Base-by-base conservation (phyloP, 768 basidiomycete genomes). In the Pleurotus eryngii region DNA sequence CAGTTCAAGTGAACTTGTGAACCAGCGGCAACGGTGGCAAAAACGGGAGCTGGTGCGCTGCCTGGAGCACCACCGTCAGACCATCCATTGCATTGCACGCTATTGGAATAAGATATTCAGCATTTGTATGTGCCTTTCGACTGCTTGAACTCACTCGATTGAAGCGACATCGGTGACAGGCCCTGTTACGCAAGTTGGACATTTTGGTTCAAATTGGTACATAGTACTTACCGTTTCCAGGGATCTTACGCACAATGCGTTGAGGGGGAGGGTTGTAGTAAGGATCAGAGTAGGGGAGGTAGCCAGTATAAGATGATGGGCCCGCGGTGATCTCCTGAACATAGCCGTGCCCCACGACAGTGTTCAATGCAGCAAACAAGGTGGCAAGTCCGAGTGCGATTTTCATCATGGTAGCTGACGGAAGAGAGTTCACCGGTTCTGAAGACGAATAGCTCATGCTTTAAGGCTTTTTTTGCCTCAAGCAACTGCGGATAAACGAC, bases 1-100 rank as follows among this genome's bases (percentile, higher is more conserved):
- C 75, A 80, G 66, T 78, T 76, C 45, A 79, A 64, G 17, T 68
- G 64, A 17, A 79, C 64, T 26, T 65, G 63, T 6, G 72, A 70
- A 7, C 77, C 78, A 8, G 78, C 73, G 2, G 75, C 70, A 15
- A 76, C 70, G 4, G 75, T 76, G 9, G 72, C 76, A 56, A 64
- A 69, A 20, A 79, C 60, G 3, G 75, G 69, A 8, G 75, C 76
- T 27, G 78, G 76, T 1, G 68, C 62, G 26, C 71, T 71, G 18
- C 72, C 73, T 22, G 65, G 39, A 15, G 64, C 61, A 14, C 55
- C 55, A 12, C 55, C 55, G 15, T 56, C 55, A 46, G 20, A 24
- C 24, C 35, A 56, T 2, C 55, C 55, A 17, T 56, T 56, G 55
- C 55, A 56, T 30, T 56, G 55, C 7, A 56, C 55, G 24, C 55